Base-by-base conservation (phyloP, 2,329 filamentous ascomycete species). In the Arthrobotrys musiformis region DNA sequence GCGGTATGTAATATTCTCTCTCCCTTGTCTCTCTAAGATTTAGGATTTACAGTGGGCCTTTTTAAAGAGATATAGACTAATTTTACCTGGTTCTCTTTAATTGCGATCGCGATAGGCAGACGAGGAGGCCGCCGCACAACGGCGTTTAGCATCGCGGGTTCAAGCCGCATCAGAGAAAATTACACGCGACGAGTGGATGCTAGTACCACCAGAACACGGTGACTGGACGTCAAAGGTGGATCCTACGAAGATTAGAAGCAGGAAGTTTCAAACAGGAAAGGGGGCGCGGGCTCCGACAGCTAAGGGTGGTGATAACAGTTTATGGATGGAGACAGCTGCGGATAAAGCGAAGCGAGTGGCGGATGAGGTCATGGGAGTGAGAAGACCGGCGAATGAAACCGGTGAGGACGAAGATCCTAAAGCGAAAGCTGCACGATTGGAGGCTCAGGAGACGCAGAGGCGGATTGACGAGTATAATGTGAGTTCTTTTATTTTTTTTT, bases 251-350 rank as follows among this genome's bases (percentile, higher is more conserved):
- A 86, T 94, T 75, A 90, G 91, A 80, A 90, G 89, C 79, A 90
- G 93, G 77, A 93, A 92, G 79, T 98, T 97, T 85, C 90, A 93
- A 62, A 91, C 91, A 0, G 89, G 89, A 4, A 90, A 89, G 81
- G 86, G 87, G 2, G 86, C 88, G 1, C 86, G 85, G 78, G 85
- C 83, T 7, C 83, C 84, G 3, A 82, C 82, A n/a, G 81, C 81
- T 8, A 83, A 82, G 3, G 83, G 83, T 17, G 84, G 82, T 11
- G 83, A 84, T 52, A 88, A 88, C 81, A 89, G 89, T 22, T 89
- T 94, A 48, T 98, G 94, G 94, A 94, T 93, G 0, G 94, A 98
- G 83, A 97, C 93, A 7, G 92, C 93, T 0, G 92, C 94, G 82
- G 89, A 97, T 84, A 97, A 96, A 83, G 89, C 92, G 72, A 90